Conservation (phyloP, 202 grass and related monocot species). For the Setaria viridis region DNA sequence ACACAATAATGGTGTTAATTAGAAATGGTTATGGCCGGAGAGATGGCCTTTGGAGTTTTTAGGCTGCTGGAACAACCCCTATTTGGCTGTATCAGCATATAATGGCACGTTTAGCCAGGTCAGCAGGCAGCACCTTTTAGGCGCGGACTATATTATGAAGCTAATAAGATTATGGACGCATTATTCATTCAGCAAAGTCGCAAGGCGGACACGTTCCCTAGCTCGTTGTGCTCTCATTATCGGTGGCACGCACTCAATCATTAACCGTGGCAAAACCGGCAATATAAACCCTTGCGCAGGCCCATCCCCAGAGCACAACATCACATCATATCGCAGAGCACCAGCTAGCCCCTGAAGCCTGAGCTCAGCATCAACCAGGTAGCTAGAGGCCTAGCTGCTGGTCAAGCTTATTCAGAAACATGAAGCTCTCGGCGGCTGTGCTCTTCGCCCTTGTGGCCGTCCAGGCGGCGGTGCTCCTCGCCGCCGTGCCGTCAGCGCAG, state of each 20-base stretch:
- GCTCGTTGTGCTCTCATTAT: conserved; percentile 22
- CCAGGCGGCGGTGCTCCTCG: conserved; percentile 38
- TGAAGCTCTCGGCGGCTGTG: conserved; percentile 46
- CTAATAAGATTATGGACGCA: not conserved
- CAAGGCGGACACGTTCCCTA: not conserved
- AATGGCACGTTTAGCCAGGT: conserved; percentile 22
- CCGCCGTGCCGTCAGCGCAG: conserved; percentile 14
- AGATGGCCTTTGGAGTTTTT: not conserved
- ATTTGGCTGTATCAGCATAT: not conserved
- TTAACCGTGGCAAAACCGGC: not conserved
- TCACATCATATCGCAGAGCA: conserved; percentile 9
- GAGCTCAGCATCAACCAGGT: not conserved
- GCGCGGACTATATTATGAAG: not conserved
- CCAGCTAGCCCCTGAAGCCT: no score
- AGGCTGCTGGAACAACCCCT: not conserved
- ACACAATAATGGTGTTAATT: no score
- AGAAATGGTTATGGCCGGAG: not conserved
- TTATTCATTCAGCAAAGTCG: not conserved
- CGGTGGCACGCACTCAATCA: not conserved
- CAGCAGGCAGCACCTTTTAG: conserved; percentile 1
- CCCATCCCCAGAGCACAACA: not conserved
- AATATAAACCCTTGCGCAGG: conserved; percentile 45
- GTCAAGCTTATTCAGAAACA: not conserved
- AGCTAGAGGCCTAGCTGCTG: not conserved
- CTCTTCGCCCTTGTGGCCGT: conserved; percentile 39